Percentiles rank a stretch among this genome's conserved stretches.
These are phyloP conservation scores for Wickerhamiella shivajii DNA, from an alignment of 805 yeast species.

Conservation along the genomic window DNA sequence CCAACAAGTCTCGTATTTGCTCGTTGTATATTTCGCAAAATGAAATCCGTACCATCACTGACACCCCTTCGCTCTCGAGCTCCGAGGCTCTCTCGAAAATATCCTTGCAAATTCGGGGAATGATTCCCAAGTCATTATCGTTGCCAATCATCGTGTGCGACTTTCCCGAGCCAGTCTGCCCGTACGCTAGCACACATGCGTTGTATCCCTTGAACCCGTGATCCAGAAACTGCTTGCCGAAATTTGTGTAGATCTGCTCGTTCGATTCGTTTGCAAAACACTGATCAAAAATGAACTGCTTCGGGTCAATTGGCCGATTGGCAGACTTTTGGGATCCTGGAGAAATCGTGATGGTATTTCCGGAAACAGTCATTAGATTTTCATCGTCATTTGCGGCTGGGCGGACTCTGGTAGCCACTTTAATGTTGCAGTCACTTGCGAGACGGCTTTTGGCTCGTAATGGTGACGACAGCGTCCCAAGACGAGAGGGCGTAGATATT, in stretches of 20 bases:
- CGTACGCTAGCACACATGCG: conserved; percentile 63
- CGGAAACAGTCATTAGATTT: conserved; percentile 13
- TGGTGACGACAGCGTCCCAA: no score
- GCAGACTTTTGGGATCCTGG: conserved; percentile 7
- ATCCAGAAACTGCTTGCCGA: conserved; percentile 45
- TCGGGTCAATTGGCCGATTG: conserved; percentile 22
- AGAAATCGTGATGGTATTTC: conserved; percentile 13
- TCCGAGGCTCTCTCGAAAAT: conserved; percentile 33
- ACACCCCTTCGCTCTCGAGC: conserved; percentile 27
- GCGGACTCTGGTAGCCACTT: conserved; percentile 28
- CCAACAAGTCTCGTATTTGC: conserved; percentile 50
- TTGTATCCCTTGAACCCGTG: conserved; percentile 58
- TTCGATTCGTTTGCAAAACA: conserved; percentile 38
- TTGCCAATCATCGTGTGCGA: conserved; percentile 69
- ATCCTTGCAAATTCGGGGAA: conserved; percentile 44
- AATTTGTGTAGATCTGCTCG: conserved; percentile 32
- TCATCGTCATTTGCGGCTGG: conserved; percentile 23
- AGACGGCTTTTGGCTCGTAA: no score
- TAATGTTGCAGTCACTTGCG: no score
- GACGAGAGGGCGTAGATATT: no score
- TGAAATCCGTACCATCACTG: conserved; percentile 36
- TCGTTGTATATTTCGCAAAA: conserved; percentile 71
- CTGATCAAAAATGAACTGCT: conserved; percentile 36
- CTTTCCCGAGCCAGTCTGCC: conserved; percentile 78
- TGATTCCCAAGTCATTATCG: conserved; percentile 40